A percentile compares a stretch with the other conserved stretches of the same genome.
phyloP scores from a whole-genome alignment of 1,284 basidiomycete genomes.

The Sutorius eximius region DNA sequence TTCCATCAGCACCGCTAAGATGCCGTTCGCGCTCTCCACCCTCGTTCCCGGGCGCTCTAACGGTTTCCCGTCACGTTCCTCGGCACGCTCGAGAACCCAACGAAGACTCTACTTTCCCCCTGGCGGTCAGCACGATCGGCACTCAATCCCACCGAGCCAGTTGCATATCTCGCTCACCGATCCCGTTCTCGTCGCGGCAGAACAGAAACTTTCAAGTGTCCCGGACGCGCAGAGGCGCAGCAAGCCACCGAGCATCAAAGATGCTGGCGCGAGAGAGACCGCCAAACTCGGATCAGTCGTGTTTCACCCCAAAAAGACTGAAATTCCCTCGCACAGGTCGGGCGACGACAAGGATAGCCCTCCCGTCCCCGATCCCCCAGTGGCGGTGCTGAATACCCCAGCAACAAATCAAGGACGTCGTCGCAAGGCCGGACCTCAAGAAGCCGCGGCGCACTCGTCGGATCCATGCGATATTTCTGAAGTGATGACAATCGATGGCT shows the following conservation, averaged over 20 bases:
- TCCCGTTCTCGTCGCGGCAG: constrained; percentile 24
- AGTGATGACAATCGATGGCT: constrained; percentile 3
- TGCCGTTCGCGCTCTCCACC: constrained; percentile 9
- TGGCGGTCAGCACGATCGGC: constrained; percentile 18
- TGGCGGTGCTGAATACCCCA: background rate
- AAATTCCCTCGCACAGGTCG: background rate
- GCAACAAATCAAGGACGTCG: background rate
- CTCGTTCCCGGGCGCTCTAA: constrained; percentile 2
- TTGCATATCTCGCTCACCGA: constrained; percentile 26
- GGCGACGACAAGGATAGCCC: background rate
- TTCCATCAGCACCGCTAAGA: constrained; percentile 4
- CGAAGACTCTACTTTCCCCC: constrained; percentile 18
- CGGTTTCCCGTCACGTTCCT: background rate
- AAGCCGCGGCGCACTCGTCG: background rate
- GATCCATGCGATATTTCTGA: constrained; percentile 10
- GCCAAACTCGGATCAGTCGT: background rate
- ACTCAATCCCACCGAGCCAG: constrained; percentile 11
- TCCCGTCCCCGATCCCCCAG: background rate
- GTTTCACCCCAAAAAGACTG: background rate
- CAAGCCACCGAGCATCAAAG: background rate
- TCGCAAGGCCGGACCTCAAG: background rate
- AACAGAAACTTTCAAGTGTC: constrained; percentile 10
- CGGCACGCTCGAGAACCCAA: background rate
- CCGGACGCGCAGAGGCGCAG: background rate
- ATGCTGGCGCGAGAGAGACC: constrained; percentile 1